Conservation (phyloP, 2,329 filamentous ascomycete genomes). For the Aspergillus sp. region DNA sequence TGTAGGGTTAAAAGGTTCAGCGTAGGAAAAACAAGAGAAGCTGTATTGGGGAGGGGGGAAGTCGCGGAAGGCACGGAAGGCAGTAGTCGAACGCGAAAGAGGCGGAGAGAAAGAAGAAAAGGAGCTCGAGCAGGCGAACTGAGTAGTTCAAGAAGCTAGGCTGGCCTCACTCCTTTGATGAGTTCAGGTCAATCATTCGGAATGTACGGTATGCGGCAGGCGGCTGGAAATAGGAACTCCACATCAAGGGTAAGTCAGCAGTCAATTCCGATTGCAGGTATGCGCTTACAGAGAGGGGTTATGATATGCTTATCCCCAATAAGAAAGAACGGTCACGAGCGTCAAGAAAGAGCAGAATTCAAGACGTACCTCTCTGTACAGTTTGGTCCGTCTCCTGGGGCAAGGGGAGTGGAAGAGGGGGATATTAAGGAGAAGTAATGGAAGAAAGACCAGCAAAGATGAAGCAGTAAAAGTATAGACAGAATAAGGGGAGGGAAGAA, state of each 20-base stretch:
- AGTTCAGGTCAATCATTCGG: not conserved
- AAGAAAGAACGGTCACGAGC: too few relatives aligned
- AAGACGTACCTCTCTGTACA: too few relatives aligned
- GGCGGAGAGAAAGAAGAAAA: not conserved
- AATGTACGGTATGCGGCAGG: not conserved
- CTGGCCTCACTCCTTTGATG: not conserved
- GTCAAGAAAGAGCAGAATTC: too few relatives aligned
- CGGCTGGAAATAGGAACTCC: not conserved
- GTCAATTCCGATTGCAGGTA: not conserved
- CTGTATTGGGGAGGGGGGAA: slow-evolving; percentile 6
- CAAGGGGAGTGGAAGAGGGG: slow-evolving; percentile 1
- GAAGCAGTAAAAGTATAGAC: not conserved
- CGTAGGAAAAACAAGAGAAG: slow-evolving; percentile 6
- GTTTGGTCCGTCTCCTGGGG: too few relatives aligned
- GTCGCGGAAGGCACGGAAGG: slow-evolving; percentile 2
- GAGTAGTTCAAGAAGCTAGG: not conserved
- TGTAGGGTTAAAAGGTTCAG: slow-evolving; percentile 3
- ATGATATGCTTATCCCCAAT: too few relatives aligned
- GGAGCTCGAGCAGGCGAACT: not conserved
- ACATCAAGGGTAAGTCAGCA: not conserved
- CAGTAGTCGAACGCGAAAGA: not conserved
- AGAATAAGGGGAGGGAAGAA: not conserved
- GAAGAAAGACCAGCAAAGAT: not conserved
- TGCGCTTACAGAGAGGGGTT: too few relatives aligned
- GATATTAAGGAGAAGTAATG: not conserved